Evolutionary conservation across 31 red algal genomes (phyloP), one percentile per base, ranked within the genome.

Genomic region (Endocladia muricata): DNA sequence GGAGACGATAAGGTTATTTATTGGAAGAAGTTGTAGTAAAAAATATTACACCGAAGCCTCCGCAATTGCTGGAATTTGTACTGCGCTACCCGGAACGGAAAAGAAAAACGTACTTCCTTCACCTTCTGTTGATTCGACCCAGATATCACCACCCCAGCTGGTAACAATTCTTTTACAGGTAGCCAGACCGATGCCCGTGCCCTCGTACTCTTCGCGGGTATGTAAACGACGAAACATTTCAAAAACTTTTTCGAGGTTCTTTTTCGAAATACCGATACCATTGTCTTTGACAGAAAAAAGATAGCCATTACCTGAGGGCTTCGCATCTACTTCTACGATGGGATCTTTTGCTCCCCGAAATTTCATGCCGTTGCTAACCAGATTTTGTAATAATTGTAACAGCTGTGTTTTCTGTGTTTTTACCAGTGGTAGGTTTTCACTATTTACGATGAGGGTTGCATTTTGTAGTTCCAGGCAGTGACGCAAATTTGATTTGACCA

Each of bases 141-240:
- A 64, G 11, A 64, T 15, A 11, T 64, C 26, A 25, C 60, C 60
- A 25, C 26, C 60, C 13, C 26, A 23, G 13, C 26, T 17, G 13
- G 15, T 30, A 64, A 64, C 60, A 25, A 64, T 64, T 28, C 47
- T 70, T 70, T 70, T 70, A 13, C 9, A 9, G 17, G 28, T 70
- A 48, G 66, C 66, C n/a, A 70, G 26, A 48, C 66, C 66, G 40
- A 70, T 41, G 7, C 66, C 66, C 37, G 66, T 70, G 40, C 66
- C 66, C 15, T 70, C 66, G 26, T 48, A 70, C 26, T 70, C 66
- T 21, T 70, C 32, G 13, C 38, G 30, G 47, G 8, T 48, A 70
- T 70, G 66, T 42, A 70, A 47, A 6, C 66, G 30, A 7, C 9
- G 8, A 47, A 70, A 70, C 35, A 70, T 70, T 28, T 48, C 11